Evolutionary conservation across 2,329 filamentous ascomycete species (phyloP).

Genomic region (Ascochyta fabae): DNA sequence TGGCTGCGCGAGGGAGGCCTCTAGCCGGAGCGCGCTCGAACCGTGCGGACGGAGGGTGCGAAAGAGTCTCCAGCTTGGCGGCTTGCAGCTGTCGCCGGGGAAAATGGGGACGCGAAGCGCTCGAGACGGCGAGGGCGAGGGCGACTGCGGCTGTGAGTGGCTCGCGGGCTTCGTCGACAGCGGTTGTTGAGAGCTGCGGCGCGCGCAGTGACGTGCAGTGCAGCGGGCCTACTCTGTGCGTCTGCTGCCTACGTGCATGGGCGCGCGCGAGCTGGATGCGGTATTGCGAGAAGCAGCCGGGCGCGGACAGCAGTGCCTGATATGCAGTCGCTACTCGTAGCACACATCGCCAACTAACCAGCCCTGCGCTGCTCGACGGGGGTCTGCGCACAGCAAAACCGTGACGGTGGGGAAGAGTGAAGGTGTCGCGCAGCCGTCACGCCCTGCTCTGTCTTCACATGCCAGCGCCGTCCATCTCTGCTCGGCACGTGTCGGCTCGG

Average conservation of each 20-base stretch:
- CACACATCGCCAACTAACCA: conserved; percentile 12
- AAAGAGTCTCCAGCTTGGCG: conserved; percentile 41
- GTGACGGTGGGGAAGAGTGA: background rate
- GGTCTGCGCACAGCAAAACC: background rate
- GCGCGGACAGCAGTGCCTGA: conserved; percentile 14
- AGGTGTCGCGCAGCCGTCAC: background rate
- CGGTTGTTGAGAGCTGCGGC: conserved; percentile 17
- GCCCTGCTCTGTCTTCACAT: conserved; percentile 2
- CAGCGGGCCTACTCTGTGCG: background rate
- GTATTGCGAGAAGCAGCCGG: background rate
- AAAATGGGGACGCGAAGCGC: conserved; percentile 1
- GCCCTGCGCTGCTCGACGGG: conserved; percentile 7
- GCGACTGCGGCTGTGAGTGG: background rate
- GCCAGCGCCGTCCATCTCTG: conserved; percentile 2
- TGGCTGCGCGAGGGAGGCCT: conserved; percentile 35
- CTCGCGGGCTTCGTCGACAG: background rate
- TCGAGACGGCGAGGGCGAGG: background rate
- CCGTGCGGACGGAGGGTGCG: conserved; percentile 30
- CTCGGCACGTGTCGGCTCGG: conserved; percentile 14
- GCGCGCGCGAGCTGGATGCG: conserved; percentile 1
- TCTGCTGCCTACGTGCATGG: background rate
- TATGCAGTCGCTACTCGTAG: conserved; percentile 23
- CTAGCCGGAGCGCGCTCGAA: conserved; percentile 35
- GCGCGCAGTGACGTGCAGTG: conserved; percentile 24
- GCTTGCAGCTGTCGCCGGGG: conserved; percentile 2